Evolutionary conservation across 805 yeast genomes (phyloP).

Genomic region (Kodamaea fukazawae): DNA sequence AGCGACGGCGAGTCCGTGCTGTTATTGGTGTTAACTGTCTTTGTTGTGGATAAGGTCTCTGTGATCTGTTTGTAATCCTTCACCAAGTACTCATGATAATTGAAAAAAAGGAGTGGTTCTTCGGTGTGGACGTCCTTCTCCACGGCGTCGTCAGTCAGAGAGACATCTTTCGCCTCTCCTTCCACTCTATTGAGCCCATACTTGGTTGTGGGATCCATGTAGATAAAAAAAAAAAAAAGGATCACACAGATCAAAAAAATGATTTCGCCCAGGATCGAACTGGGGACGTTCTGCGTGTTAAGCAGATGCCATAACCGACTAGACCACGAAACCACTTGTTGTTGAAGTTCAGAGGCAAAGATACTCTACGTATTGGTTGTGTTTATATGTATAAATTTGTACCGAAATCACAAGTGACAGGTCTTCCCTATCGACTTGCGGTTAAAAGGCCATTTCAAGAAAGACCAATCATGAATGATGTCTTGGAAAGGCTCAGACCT

Average conservation of each 20-base stretch:
- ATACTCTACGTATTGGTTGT: no score
- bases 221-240: no score
- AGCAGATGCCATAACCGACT: conserved; percentile 99
- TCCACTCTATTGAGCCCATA: neutral
- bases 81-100: conserved; percentile 61
- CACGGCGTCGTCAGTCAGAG: neutral
- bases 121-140: neutral
- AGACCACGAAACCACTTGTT: conserved; percentile 86
- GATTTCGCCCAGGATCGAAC: conserved; percentile 99
- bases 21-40: neutral
- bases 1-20: conserved; percentile 30
- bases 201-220: neutral
- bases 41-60: neutral
- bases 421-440: no score
- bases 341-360: no score
- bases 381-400: no score
- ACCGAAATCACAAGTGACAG: no score
- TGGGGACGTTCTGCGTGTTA: conserved; percentile 99
- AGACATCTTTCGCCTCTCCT: neutral
- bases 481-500: no score
- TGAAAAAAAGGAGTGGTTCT: conserved; percentile 44
- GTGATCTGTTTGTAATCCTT: conserved; percentile 24
- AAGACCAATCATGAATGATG: no score
- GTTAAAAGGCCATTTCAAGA: no score
- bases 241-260: conserved; percentile 23